phyloP scores from a whole-genome alignment of 192 early-diverging fungal species.

The Coemansia sp. region DNA sequence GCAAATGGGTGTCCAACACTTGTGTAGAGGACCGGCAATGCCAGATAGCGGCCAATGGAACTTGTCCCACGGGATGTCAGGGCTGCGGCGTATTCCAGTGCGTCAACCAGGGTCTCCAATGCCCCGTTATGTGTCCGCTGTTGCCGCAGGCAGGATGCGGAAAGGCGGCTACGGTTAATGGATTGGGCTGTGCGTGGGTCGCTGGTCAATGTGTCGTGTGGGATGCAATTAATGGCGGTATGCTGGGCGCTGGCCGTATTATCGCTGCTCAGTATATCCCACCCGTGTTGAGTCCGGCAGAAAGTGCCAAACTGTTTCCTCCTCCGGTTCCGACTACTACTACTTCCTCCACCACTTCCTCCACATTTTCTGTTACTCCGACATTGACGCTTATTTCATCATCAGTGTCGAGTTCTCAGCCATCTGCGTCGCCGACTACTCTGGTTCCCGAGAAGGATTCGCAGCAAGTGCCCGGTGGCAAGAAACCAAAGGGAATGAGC shows the following conservation, averaged over 20 bases:
- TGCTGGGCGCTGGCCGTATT: slow-evolving; percentile 1
- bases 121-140: slow-evolving; percentile 25
- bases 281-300: slow-evolving; percentile 2
- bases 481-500: not conserved
- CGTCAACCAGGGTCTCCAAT: slow-evolving; percentile 24
- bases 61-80: slow-evolving; percentile 29
- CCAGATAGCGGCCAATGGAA: slow-evolving; percentile 8
- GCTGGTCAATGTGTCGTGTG: slow-evolving; percentile 22
- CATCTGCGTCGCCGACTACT: not conserved
- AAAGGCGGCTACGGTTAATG: slow-evolving; percentile 16
- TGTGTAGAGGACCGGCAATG: slow-evolving; percentile 44
- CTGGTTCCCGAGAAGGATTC: not conserved
- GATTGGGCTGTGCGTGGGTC: slow-evolving; percentile 36
- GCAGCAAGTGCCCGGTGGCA: not conserved
- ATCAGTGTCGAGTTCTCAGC: not conserved
- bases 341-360: not conserved
- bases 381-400: not conserved
- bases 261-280: slow-evolving; percentile 11
- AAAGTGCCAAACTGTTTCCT: not conserved
- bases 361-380: not conserved
- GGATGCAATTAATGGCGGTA: slow-evolving; percentile 18
- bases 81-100: slow-evolving; percentile 40
- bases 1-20: slow-evolving; percentile 26
- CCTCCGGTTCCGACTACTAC: not conserved
- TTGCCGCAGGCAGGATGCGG: slow-evolving; percentile 16